Conservation (phyloP, 768 basidiomycete genomes). For the Tricholoma saponaceum region DNA sequence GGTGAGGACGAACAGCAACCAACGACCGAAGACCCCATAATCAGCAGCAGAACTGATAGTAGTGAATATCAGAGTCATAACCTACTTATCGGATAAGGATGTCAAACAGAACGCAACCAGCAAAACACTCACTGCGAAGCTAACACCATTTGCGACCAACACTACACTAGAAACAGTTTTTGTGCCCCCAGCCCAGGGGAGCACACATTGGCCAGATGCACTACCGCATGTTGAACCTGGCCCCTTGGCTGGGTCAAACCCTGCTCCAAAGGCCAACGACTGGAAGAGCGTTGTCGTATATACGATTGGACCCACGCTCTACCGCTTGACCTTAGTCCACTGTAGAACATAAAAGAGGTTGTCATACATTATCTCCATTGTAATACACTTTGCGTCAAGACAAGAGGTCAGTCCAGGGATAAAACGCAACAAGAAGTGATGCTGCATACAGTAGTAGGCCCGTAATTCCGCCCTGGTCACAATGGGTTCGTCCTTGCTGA, state of each 20-base stretch:
- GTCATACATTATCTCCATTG: conserved; percentile 73
- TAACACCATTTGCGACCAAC: conserved; percentile 73
- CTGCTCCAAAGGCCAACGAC: conserved; percentile 62
- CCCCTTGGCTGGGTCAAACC: conserved; percentile 66
- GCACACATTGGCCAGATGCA: conserved; percentile 70
- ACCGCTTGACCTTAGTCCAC: too few relatives aligned
- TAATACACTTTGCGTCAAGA: too few relatives aligned
- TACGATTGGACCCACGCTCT: conserved; percentile 68
- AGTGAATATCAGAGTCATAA: conserved; percentile 81
- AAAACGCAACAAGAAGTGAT: too few relatives aligned
- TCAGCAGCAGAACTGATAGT: conserved; percentile 74
- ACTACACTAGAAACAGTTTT: conserved; percentile 74
- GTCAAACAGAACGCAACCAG: background rate
- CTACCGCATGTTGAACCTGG: conserved; percentile 69
- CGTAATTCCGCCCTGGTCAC: conserved; percentile 74
- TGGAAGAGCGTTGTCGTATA: conserved; percentile 30
- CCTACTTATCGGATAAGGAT: conserved; percentile 30
- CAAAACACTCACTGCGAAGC: conserved; percentile 55
- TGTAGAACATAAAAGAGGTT: too few relatives aligned
- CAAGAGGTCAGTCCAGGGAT: too few relatives aligned
- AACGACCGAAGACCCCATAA: conserved; percentile 73
- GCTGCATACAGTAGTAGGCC: conserved; percentile 30
- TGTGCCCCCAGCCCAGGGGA: conserved; percentile 72
- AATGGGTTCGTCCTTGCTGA: conserved; percentile 54
- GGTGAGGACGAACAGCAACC: conserved; percentile 68